Conservation (phyloP, 345 rosid species). For the Hirschfeldia incana region DNA sequence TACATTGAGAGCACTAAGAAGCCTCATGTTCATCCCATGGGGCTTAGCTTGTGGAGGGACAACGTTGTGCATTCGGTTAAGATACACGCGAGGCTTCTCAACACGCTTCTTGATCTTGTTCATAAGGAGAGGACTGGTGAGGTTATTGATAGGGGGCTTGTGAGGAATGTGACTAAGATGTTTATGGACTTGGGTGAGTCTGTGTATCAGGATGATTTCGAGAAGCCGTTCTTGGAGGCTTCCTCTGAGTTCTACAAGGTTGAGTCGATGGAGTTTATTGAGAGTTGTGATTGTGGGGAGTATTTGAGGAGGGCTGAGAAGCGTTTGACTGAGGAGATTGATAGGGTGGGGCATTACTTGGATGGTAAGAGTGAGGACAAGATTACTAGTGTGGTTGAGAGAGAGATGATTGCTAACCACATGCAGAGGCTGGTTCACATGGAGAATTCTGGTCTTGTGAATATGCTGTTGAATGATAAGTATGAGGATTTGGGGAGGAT, state of each 20-base stretch:
- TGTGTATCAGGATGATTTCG: slow-evolving; percentile 96
- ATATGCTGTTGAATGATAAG: slow-evolving; percentile 91
- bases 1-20: slow-evolving; percentile 74
- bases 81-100: slow-evolving; percentile 71
- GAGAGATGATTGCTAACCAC: slow-evolving; percentile 98
- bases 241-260: slow-evolving; percentile 89
- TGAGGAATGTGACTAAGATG: slow-evolving; percentile 94
- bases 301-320: slow-evolving; percentile 89
- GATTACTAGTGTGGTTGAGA: slow-evolving; percentile 95
- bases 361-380: slow-evolving; percentile 84
- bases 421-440: slow-evolving; percentile 94
- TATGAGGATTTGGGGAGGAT: slow-evolving; percentile 89
- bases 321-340: slow-evolving; percentile 92
- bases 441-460: slow-evolving; percentile 95
- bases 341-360: slow-evolving; percentile 90
- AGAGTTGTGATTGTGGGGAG: slow-evolving; percentile 93
- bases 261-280: slow-evolving; percentile 93
- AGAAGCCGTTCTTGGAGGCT: slow-evolving; percentile 85
- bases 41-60: slow-evolving; percentile 91
- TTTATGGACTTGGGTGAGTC: slow-evolving; percentile 89
- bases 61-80: slow-evolving; percentile 69
- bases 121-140: slow-evolving; percentile 83
- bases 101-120: slow-evolving; percentile 84
- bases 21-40: slow-evolving; percentile 93
- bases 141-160: slow-evolving; percentile 86